Conservation (phyloP, 306 rosid genomes). For the Castanopsis chinensis region DNA sequence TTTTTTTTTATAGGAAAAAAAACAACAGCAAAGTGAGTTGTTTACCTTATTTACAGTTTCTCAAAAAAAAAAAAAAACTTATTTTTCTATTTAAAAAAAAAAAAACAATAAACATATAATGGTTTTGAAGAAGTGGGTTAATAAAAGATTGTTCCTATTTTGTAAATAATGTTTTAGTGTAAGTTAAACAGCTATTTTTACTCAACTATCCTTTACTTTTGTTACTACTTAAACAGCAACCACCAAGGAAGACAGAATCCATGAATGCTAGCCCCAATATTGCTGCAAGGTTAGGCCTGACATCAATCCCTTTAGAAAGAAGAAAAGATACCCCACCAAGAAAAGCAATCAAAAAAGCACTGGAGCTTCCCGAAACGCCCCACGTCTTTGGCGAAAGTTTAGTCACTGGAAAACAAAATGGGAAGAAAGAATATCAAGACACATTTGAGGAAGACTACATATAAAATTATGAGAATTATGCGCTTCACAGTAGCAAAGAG, state of each 20-base stretch:
- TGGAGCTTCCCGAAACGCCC: constrained; percentile 83
- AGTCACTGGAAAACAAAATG: constrained; percentile 45
- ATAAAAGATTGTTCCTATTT: no score
- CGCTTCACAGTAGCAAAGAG: constrained; percentile 10
- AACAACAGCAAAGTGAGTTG: no score
- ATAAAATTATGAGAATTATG: not conserved
- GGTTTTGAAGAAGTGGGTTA: no score
- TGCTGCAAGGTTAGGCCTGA: constrained; percentile 80
- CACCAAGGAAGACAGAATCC: constrained; percentile 86
- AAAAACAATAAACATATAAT: no score
- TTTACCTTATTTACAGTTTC: no score
- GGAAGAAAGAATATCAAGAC: not conserved
- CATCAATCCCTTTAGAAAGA: constrained; percentile 74
- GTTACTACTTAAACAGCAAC: constrained; percentile 80
- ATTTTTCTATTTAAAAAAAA: no score
- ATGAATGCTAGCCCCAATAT: constrained; percentile 71
- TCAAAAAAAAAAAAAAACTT: no score
- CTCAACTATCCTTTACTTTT: no score
- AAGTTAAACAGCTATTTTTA: no score
- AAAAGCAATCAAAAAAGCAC: constrained; percentile 55
- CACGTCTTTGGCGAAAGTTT: constrained; percentile 93
- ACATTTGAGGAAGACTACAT: not conserved
- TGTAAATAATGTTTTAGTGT: no score
- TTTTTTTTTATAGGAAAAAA: no score
- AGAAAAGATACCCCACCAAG: constrained; percentile 77